These are phyloP conservation scores for Suhomyces xylopsoci DNA, from an alignment of 805 yeast genomes.

Conservation along the genomic window DNA sequence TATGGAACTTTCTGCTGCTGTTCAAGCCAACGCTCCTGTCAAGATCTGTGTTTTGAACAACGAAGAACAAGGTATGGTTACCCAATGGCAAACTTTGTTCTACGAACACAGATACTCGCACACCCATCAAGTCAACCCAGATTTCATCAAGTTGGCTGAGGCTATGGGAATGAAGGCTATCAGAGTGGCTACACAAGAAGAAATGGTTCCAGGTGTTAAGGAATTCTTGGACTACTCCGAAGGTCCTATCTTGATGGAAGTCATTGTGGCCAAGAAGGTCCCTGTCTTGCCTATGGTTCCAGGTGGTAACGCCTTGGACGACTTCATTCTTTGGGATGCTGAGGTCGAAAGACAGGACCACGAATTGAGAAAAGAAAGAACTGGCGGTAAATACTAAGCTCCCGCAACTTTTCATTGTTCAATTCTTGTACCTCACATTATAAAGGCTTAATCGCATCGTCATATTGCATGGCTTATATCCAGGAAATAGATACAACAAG, in stretches of 20 bases:
- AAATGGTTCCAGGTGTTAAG: constrained; percentile 46
- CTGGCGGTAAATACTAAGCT: constrained; percentile 61
- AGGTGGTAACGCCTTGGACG: constrained; percentile 91
- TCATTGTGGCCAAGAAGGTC: constrained; percentile 83
- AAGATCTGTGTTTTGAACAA: constrained; percentile 88
- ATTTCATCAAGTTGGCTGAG: constrained; percentile 88
- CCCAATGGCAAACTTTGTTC: constrained; percentile 98
- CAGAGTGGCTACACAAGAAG: constrained; percentile 65
- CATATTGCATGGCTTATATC: neutral
- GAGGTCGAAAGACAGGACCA: constrained; percentile 71
- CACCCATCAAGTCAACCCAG: constrained; percentile 94
- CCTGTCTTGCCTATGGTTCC: constrained; percentile 99
- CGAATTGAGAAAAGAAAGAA: constrained; percentile 67
- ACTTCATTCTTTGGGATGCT: constrained; percentile 84
- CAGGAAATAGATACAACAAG: neutral
- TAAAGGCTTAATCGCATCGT: neutral
- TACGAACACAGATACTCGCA: constrained; percentile 97
- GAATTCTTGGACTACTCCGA: constrained; percentile 67
- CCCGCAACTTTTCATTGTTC: neutral
- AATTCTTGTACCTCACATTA: neutral
- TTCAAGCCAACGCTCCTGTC: constrained; percentile 88
- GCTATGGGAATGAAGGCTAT: constrained; percentile 90
- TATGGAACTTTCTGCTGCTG: constrained; percentile 89
- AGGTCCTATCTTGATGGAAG: constrained; percentile 91
- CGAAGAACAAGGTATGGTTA: constrained; percentile 99